A percentile compares a stretch with the other conserved stretches of the same genome.
Conservation (phyloP, 805 yeast genomes). For the Kodamaea jinghongensis region DNA sequence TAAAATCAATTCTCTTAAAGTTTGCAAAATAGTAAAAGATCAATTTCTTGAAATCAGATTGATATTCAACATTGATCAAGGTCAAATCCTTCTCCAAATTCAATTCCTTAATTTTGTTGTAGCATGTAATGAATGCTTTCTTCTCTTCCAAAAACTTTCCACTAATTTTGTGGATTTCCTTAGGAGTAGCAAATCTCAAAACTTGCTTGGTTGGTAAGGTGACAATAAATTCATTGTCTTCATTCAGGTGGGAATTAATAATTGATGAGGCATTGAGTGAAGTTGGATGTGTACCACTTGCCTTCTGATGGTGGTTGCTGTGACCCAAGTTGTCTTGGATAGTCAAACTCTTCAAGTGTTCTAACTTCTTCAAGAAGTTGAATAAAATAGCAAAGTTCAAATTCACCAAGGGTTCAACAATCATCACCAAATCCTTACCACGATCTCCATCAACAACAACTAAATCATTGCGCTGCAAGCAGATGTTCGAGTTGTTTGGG, state of each 20-base stretch:
- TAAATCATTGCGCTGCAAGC: slow-evolving; percentile 57
- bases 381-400: slow-evolving; percentile 67
- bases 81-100: slow-evolving; percentile 42
- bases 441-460: slow-evolving; percentile 82
- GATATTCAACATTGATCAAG: slow-evolving; percentile 44
- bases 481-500: slow-evolving; percentile 61
- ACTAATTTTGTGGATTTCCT: slow-evolving; percentile 60
- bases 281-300: slow-evolving; percentile 40
- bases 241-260: slow-evolving; percentile 41
- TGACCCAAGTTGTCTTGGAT: slow-evolving; percentile 25
- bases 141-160: slow-evolving; percentile 69
- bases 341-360: slow-evolving; percentile 56
- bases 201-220: slow-evolving; percentile 74
- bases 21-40: slow-evolving; percentile 47
- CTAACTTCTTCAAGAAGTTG: slow-evolving; percentile 70
- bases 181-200: slow-evolving; percentile 70
- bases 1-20: slow-evolving; percentile 42
- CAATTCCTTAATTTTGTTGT: slow-evolving; percentile 44
- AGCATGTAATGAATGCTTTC: slow-evolving; percentile 66
- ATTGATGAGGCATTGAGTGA: slow-evolving; percentile 32
- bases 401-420: slow-evolving; percentile 61
- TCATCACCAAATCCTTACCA: slow-evolving; percentile 75
- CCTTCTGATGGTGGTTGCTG: slow-evolving; percentile 19
- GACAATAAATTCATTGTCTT: slow-evolving; percentile 61
- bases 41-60: slow-evolving; percentile 44